Conservation (phyloP, 257 asterid species). For the Nicotiana attenuata region DNA sequence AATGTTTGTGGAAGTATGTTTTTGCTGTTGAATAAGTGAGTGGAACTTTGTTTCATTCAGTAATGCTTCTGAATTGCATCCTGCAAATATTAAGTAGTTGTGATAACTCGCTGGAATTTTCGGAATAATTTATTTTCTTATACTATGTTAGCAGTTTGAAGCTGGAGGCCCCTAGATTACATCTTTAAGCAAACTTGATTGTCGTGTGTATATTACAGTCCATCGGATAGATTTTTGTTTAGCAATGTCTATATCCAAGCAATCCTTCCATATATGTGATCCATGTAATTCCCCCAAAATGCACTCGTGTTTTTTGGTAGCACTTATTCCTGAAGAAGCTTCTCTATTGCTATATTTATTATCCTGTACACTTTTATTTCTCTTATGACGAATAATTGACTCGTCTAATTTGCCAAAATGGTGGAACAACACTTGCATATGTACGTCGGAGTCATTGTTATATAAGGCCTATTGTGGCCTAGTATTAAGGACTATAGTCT, state of each 20-base stretch:
- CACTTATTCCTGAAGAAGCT: background rate
- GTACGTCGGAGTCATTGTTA: background rate
- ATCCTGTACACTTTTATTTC: background rate
- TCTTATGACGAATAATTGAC: background rate
- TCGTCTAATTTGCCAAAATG: background rate
- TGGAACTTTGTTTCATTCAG: background rate
- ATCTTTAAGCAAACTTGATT: background rate
- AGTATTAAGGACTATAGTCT: background rate
- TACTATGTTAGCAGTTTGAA: background rate
- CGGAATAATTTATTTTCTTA: background rate
- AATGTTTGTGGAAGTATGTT: background rate
- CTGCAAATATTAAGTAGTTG: background rate
- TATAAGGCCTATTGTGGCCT: background rate
- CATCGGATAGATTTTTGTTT: background rate
- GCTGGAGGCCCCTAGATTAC: background rate
- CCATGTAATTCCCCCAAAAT: background rate
- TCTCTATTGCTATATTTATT: background rate
- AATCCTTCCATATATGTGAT: background rate
- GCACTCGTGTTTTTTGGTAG: background rate
- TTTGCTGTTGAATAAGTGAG: background rate
- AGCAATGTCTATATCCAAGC: background rate
- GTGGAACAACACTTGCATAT: background rate
- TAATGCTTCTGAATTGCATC: background rate
- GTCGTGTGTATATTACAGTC: background rate
- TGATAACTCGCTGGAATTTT: background rate